These are phyloP conservation scores for Colletotrichum sidae DNA, from an alignment of 2,329 filamentous ascomycete genomes.

Conservation along the genomic window DNA sequence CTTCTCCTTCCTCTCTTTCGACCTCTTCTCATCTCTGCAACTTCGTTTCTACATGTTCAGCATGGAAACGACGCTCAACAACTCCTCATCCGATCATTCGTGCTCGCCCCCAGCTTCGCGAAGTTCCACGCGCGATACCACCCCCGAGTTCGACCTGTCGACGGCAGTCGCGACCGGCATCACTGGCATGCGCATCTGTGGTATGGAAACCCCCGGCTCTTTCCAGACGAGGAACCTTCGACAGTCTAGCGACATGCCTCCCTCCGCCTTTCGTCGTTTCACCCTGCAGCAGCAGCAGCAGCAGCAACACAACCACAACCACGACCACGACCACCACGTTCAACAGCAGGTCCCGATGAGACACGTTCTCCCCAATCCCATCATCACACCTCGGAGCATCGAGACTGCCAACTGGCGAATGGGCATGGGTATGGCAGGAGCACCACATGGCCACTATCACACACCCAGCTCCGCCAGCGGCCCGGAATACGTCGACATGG, in stretches of 20 bases:
- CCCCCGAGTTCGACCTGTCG: constrained; percentile 24
- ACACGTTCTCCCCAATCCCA: constrained; percentile 4
- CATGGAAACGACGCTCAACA: constrained; percentile 27
- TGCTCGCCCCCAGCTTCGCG: constrained; percentile 25
- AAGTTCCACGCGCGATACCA: constrained; percentile 32
- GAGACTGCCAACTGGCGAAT: constrained; percentile 30
- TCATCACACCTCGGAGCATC: constrained; percentile 12
- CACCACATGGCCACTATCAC: constrained; percentile 55
- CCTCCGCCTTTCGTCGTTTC: constrained; percentile 14
- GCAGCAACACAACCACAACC: constrained; percentile 1
- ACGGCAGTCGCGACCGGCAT: neutral
- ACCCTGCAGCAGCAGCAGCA: constrained; percentile 6
- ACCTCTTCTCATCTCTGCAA: neutral
- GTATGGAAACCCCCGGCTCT: constrained; percentile 13
- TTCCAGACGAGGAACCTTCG: constrained; percentile 11
- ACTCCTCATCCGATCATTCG: constrained; percentile 33
- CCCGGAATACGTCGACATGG: constrained; percentile 19
- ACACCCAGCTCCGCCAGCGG: constrained; percentile 19
- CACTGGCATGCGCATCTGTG: constrained; percentile 2
- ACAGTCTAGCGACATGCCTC: constrained; percentile 9
- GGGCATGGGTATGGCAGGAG: constrained; percentile 42
- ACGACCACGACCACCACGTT: constrained; percentile 3
- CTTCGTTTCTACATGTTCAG: constrained; percentile 9
- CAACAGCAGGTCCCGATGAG: constrained; percentile 18
- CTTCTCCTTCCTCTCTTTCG: neutral